Base-by-base conservation (phyloP, 83 land plant species). In the Larix sibirica region DNA sequence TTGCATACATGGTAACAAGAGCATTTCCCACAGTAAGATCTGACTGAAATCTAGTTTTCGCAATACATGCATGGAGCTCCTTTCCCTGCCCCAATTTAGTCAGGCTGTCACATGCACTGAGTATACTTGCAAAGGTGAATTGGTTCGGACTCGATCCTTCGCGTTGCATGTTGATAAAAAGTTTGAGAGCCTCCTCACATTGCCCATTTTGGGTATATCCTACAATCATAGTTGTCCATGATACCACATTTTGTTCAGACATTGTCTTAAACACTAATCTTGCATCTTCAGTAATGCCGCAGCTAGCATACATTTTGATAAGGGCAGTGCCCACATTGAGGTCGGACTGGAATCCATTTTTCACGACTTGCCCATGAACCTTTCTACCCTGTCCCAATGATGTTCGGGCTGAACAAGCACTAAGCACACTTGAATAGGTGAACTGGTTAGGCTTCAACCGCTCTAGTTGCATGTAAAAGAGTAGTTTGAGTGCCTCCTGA, bases 1-100 rank as follows among this genome's bases (percentile, higher is more conserved):
- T 94, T 10, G 90, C 92, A 88, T 94, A 94, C 96, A 94, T 94
- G 50, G 90, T 92, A 44, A 90, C 81, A 79, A 94, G 78, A 50
- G 94, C 89, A 84, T 91, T 94, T 4, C 83, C 88, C 6, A 90
- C 87, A 87, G 78, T 91, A 58, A 90, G 59, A 64, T 85, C 89
- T 10, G 54, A 24, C 20, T 74, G 82, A 63, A 81, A 87, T 4
- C 77, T 85, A 20, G 79, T 84, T 80, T 91, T 90, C 16, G 87
- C 76, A 23, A 91, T 80, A 59, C 38, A 1, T 0, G 88, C 60
- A 83, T 91, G 96, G 12, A 94, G 33, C 24, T 91, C 88, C 76
- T 80, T 62, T 4, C 94, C 96, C 16, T 78, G 13, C n/a, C 77
- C 81, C 24, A 87, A 6, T 68, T 20, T 73, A 20, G 80, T 88